A percentile compares a stretch with the other conserved stretches of the same genome.
These are phyloP conservation scores for Globisporangium middletonii DNA, from an alignment of 352 stramenopile genomes.

Conservation along the genomic window DNA sequence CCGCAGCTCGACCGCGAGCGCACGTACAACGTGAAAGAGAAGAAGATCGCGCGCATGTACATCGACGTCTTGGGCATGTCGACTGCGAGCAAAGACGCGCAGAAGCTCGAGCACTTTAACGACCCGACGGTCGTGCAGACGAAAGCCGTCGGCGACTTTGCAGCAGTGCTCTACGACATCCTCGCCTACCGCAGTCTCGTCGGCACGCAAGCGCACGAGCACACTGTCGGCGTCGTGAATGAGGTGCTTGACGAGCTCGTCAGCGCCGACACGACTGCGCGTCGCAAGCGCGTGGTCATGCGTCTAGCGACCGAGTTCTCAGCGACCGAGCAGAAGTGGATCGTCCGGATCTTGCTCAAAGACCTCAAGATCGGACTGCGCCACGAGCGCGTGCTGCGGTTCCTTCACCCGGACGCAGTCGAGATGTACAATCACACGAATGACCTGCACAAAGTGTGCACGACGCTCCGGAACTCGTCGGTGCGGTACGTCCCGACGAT, in stretches of 20 bases:
- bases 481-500: conserved; percentile 78
- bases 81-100: conserved; percentile 52
- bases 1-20: conserved; percentile 79
- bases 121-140: conserved; percentile 76
- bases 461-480: conserved; percentile 65
- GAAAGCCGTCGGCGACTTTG: conserved; percentile 81
- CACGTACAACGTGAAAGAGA: conserved; percentile 85
- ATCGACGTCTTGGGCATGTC: conserved; percentile 68
- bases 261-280: conserved; percentile 29
- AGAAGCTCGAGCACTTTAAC: conserved; percentile 79
- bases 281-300: conserved; percentile 62
- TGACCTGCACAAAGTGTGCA: conserved; percentile 71
- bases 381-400: conserved; percentile 75
- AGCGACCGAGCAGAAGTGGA: conserved; percentile 77
- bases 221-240: conserved; percentile 64
- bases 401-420: conserved; percentile 72
- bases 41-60: conserved; percentile 81
- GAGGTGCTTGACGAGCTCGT: conserved; percentile 52
- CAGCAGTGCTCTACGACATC: conserved; percentile 66
- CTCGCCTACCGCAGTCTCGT: conserved; percentile 56
- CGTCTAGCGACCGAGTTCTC: conserved; percentile 68
- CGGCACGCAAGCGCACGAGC: conserved; percentile 27
- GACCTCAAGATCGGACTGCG: conserved; percentile 81
- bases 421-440: conserved; percentile 90
- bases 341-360: conserved; percentile 80